Conservation (phyloP, 2,329 filamentous ascomycete genomes). For the Tricladium varicosporioides region DNA sequence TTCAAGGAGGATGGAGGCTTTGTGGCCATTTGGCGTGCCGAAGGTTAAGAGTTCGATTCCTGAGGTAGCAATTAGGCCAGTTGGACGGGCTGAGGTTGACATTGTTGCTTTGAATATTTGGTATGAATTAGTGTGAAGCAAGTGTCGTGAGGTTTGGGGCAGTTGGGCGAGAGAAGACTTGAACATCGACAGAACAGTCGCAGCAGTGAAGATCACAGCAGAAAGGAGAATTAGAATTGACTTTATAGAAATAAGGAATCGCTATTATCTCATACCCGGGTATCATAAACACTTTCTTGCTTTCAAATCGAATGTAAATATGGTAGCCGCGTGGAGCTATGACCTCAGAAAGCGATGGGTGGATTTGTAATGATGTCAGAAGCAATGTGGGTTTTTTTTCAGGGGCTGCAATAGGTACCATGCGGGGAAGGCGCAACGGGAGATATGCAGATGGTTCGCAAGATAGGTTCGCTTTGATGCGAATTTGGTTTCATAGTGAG, state of each 20-base stretch:
- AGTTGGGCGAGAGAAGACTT: constrained; percentile 24
- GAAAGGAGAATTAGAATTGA: background rate
- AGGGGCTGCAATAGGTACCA: background rate
- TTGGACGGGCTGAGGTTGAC: constrained; percentile 37
- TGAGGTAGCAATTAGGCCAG: constrained; percentile 57
- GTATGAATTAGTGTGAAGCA: constrained; percentile 7
- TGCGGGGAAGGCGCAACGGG: background rate
- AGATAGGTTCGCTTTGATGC: no score
- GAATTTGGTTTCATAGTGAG: no score
- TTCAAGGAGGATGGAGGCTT: constrained; percentile 60
- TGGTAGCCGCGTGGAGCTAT: background rate
- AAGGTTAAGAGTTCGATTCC: constrained; percentile 65
- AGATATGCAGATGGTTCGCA: background rate
- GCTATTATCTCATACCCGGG: no score
- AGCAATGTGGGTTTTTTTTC: background rate
- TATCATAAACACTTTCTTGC: background rate
- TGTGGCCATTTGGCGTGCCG: constrained; percentile 54
- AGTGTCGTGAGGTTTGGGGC: constrained; percentile 24
- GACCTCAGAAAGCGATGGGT: background rate
- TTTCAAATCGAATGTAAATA: background rate
- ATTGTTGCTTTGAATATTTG: constrained; percentile 16
- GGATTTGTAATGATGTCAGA: constrained; percentile 5
- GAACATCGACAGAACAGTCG: constrained; percentile 24
- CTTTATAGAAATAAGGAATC: background rate
- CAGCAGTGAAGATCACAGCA: constrained; percentile 7